A percentile compares a stretch with the other conserved stretches of the same genome.
These are phyloP conservation scores for Trametes cingulata DNA, from an alignment of 768 basidiomycete species.

Conservation along the genomic window DNA sequence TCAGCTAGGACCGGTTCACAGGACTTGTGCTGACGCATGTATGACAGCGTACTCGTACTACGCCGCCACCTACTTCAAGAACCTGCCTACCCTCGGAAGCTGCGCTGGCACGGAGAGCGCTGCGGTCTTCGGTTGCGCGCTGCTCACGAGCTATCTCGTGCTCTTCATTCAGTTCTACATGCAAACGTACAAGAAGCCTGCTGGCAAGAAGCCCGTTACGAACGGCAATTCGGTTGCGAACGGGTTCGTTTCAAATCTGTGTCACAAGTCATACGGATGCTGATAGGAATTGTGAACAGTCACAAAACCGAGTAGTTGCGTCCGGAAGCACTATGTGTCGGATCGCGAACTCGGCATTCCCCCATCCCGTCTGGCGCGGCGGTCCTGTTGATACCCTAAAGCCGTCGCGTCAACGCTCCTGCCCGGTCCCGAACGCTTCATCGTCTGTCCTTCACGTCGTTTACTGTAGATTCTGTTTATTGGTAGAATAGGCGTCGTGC, in stretches of 20 bases:
- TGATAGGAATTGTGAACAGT: conserved; percentile 24
- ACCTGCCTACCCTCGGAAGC: conserved; percentile 70
- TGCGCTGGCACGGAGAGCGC: conserved; percentile 90
- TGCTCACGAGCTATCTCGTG: conserved; percentile 88
- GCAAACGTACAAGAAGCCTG: conserved; percentile 76
- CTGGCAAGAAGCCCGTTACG: conserved; percentile 34
- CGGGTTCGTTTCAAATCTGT: conserved; percentile 32
- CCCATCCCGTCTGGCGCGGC: conserved; percentile 3
- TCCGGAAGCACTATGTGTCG: conserved; percentile 1
- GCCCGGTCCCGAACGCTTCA: conserved; percentile 3
- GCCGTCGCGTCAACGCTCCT: conserved; percentile 5
- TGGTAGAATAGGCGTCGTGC: conserved; percentile 18
- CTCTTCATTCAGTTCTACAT: conserved; percentile 97
- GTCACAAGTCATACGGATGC: neutral
- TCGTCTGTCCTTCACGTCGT: conserved; percentile 12
- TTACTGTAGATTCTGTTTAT: conserved; percentile 22
- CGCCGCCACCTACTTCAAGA: conserved; percentile 54
- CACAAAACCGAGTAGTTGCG: conserved; percentile 37
- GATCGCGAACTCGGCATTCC: conserved; percentile 3
- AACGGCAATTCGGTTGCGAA: conserved; percentile 53
- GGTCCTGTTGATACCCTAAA: conserved; percentile 25
- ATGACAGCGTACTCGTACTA: conserved; percentile 78
- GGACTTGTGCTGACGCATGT: neutral
- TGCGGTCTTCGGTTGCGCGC: conserved; percentile 84
- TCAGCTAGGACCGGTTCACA: neutral